Percentiles rank a stretch among this genome's conserved stretches.
Conservation (phyloP, 805 yeast genomes). For the Candida coquimbonensis region DNA sequence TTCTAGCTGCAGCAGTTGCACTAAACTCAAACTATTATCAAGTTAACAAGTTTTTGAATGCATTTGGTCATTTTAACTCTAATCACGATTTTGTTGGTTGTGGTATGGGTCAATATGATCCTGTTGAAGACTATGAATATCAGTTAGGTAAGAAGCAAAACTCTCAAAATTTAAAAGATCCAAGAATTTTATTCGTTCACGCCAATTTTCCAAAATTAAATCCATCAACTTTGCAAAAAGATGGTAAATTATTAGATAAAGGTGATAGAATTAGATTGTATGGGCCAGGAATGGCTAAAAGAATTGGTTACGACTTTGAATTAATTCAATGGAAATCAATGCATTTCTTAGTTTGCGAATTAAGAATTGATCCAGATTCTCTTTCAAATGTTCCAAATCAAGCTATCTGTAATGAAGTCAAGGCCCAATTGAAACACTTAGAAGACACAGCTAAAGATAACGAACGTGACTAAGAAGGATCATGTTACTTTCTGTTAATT, state of each 20-base stretch:
- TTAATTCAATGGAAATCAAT: constrained; percentile 52
- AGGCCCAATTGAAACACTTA: constrained; percentile 37
- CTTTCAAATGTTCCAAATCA: constrained; percentile 35
- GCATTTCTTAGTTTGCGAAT: constrained; percentile 47
- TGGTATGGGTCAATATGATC: constrained; percentile 60
- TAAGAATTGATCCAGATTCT: constrained; percentile 36
- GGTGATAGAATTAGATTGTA: constrained; percentile 49
- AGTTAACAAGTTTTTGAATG: constrained; percentile 48
- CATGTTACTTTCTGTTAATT: neutral
- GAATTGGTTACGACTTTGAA: constrained; percentile 53
- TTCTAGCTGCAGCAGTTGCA: constrained; percentile 52
- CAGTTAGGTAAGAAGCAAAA: constrained; percentile 20
- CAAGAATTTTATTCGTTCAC: constrained; percentile 46
- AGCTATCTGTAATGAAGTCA: constrained; percentile 45
- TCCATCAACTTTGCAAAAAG: constrained; percentile 46
- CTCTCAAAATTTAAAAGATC: constrained; percentile 16
- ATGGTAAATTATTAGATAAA: constrained; percentile 33
- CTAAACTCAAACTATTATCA: constrained; percentile 52
- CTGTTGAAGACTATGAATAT: constrained; percentile 41
- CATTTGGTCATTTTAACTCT: constrained; percentile 44
- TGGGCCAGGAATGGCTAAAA: constrained; percentile 46
- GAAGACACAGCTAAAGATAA: constrained; percentile 30
- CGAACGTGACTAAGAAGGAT: constrained; percentile 23
- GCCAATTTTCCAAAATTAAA: constrained; percentile 63
- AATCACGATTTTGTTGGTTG: constrained; percentile 42